Conservation (phyloP, 441 rosid species). For the Pelargonium cotyledonis region DNA sequence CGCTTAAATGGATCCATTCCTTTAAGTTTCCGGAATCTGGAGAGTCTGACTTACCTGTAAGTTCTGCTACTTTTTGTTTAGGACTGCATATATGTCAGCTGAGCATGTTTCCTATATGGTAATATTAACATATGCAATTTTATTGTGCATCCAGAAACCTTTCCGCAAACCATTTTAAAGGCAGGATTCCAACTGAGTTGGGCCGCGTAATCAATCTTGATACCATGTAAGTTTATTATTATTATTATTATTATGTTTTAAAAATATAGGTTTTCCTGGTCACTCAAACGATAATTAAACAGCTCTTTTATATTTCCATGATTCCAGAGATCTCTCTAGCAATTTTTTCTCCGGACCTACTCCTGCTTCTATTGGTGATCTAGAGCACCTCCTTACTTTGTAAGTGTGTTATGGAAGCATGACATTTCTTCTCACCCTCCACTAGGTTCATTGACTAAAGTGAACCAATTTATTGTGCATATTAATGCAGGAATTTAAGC, state of each 20-base stretch:
- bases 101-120: not conserved
- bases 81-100: not conserved
- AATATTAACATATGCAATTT: not conserved
- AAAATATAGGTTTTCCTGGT: not conserved
- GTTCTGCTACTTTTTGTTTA: constrained; percentile 15
- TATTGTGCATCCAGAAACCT: constrained; percentile 47
- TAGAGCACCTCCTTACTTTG: constrained; percentile 90
- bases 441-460: not conserved
- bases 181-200: constrained; percentile 60
- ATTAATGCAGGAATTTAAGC: constrained; percentile 59
- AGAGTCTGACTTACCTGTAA: constrained; percentile 84
- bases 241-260: not conserved
- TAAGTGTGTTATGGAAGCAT: constrained; percentile 24
- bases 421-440: not conserved
- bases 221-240: constrained; percentile 45
- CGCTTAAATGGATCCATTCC: constrained; percentile 66
- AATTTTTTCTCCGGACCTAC: constrained; percentile 64
- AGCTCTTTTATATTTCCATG: not conserved
- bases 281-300: not conserved
- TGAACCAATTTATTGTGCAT: not conserved
- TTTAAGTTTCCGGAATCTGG: constrained; percentile 50
- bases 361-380: constrained; percentile 72
- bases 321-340: constrained; percentile 68
- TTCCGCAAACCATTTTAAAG: constrained; percentile 67
- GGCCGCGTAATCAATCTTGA: constrained; percentile 84